These are phyloP conservation scores for Fusarium sp. DNA, from an alignment of 2,329 filamentous ascomycete genomes.

Conservation along the genomic window DNA sequence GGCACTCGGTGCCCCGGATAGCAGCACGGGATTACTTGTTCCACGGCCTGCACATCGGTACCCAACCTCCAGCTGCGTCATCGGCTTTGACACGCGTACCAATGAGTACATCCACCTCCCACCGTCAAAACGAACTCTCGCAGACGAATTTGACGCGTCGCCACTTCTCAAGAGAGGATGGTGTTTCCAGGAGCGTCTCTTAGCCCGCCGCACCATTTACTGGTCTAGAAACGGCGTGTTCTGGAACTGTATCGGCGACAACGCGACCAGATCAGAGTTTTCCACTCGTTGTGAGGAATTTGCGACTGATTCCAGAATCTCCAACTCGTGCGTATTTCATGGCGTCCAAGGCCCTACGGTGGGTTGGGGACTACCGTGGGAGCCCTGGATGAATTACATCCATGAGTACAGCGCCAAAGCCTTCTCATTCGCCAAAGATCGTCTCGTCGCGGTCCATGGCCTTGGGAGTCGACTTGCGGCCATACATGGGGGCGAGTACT, in stretches of 20 bases:
- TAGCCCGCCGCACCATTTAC: not conserved
- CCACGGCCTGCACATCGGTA: not conserved
- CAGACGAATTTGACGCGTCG: not conserved
- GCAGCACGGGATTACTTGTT: not conserved
- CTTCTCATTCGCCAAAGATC: not conserved
- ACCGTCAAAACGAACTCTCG: not conserved
- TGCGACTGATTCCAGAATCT: not conserved
- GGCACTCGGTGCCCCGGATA: not conserved
- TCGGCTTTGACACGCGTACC: not conserved
- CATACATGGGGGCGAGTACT: not conserved
- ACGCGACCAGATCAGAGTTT: not conserved
- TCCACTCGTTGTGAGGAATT: not conserved
- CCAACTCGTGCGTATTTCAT: not conserved
- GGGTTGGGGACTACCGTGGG: not conserved
- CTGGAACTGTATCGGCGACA: not conserved
- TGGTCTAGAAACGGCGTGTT: not conserved
- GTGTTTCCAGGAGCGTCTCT: constrained; percentile 1
- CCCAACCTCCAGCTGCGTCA: not conserved
- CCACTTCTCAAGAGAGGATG: not conserved
- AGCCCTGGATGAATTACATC: not conserved
- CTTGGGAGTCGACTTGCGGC: not conserved
- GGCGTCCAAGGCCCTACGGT: not conserved
- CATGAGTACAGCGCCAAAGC: not conserved
- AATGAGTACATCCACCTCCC: not conserved
- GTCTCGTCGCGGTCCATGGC: not conserved